phyloP scores from a whole-genome alignment of 768 basidiomycete genomes.

The Phallus indusiatus region DNA sequence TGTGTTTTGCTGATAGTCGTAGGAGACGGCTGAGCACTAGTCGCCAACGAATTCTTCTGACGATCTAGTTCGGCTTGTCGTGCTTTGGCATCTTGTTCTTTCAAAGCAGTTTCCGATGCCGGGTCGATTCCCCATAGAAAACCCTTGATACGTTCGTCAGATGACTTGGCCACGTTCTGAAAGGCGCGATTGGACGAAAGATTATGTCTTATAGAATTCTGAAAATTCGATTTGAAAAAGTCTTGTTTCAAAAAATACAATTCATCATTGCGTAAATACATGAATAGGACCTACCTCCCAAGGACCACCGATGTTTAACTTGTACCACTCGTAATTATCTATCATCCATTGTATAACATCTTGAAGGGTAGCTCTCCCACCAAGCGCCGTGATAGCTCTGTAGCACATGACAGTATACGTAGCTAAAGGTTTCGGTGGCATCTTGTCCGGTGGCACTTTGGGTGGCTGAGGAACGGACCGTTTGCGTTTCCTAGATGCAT shows the following conservation, averaged over 20 bases:
- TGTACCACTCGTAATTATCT: constrained; percentile 84
- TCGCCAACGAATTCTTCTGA: neutral
- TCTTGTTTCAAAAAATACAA: constrained; percentile 8
- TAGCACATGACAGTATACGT: constrained; percentile 92
- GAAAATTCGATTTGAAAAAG: constrained; percentile 1
- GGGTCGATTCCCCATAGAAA: constrained; percentile 91
- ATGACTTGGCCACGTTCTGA: constrained; percentile 77
- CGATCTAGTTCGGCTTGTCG: constrained; percentile 16
- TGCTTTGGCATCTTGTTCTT: constrained; percentile 56
- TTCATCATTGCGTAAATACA: no score
- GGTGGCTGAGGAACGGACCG: constrained; percentile 31
- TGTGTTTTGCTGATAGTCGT: neutral
- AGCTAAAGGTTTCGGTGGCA: constrained; percentile 80
- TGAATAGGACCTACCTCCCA: constrained; percentile 67
- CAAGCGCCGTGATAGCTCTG: constrained; percentile 73
- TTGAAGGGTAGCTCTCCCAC: constrained; percentile 81
- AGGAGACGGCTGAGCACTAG: neutral
- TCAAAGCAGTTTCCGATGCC: constrained; percentile 53
- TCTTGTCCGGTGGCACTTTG: constrained; percentile 32
- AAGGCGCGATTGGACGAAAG: constrained; percentile 90
- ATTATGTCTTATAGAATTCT: constrained; percentile 94
- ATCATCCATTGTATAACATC: constrained; percentile 91
- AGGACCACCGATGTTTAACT: constrained; percentile 66
- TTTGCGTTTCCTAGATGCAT: constrained; percentile 45
- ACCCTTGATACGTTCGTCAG: constrained; percentile 83